Base-by-base conservation (phyloP, 1,139 yeast species). In the Yamadazyma trypodendri region DNA sequence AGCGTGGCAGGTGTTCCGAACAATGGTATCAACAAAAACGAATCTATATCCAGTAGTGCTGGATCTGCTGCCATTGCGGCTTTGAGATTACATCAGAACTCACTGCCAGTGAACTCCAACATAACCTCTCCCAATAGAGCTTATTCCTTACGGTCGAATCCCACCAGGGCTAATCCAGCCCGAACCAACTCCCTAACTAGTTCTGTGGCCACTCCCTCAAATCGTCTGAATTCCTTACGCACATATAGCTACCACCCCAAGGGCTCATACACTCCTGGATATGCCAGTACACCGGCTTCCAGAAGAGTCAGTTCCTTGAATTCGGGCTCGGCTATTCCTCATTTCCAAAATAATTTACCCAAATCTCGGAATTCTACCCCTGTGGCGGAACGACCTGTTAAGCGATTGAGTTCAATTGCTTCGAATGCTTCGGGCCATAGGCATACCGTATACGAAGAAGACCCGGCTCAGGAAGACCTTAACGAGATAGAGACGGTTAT, bases 21-120 rank as follows among this genome's bases (percentile, higher is more conserved):
- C 43, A 48, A 40, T 23, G 60, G 58, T 6, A 24, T 41, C 12
- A 25, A 39, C 11, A 34, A 50, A 28, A 31, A 37, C 7, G 36
- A 37, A 4, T 43, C 51, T 1, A 34, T 49, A 35, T 38, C 43
- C 16, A 46, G 40, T 34, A 60, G 64, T 20, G 77, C 75, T 17
- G 72, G 73, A 42, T 75, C 76, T 2, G 76, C 76, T 1, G 75
- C 75, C 2, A 43, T 56, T 36, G 75, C 75, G 1, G 77, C 77
- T 6, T 50, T 69, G 24, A 54, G 64, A 42, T 53, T 62, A 44
- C 72, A 66, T 47, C 49, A 55, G 44, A 45, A 48, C 32, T 43
- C 49, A 34, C 46, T 39, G 28, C 46, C 46, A 16, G 20, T 39
- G 35, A n/a, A 31, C 23, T 27, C 18, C n/a, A 14, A 24, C 36